Evolutionary conservation across 495 filamentous ascomycete genomes (phyloP), one percentile per base, ranked within the genome.

Genomic region (Daldinia vernicosa): DNA sequence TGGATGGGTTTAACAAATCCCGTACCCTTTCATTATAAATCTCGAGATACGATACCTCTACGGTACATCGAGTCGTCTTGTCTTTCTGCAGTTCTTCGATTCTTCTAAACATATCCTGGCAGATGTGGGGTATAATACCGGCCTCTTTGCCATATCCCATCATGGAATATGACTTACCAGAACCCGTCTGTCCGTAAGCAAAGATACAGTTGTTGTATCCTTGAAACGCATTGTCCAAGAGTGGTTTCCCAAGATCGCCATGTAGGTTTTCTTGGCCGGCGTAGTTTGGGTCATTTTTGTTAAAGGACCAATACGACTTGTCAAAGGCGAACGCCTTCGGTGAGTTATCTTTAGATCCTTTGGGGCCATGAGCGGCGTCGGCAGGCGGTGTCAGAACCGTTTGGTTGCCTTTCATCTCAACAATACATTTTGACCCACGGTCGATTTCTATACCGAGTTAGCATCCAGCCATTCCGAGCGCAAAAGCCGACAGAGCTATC

Each of bases 151-250:
- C 95, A 82, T 98, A 98, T 22, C 95, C 95, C 96, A 98, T 98
- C 96, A 99, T 99, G 56, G 94, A 97, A 76, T 99, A 98, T 26
- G 93, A 97, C 80, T 99, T 99, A 76, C 96, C 96, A 17, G 95
- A 98, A 68, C 96, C 96, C 9, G 96, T 99, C 81, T 99, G 96
- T 43, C 96, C 96, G 77, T 99, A 99, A 4, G 96, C 96, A 81
- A 99, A 99, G 76, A 99, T 99, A 85, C 96, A 99, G 80, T 98
- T 98, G 84, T 99, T 99, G 83, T 98, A 99, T 28, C 96, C 96
- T 74, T 94, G 90, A 74, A 99, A 98, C 30, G 96, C 96, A 88
- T 98, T 98, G 83, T 99, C 95, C 74, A 99, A 87, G 60, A 99
- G 85, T 58, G 95, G 95, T 74, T 87, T 87, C 61, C 95, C 95